phyloP scores from a whole-genome alignment of 2,329 filamentous ascomycete genomes.

The Apiospora arundinis region DNA sequence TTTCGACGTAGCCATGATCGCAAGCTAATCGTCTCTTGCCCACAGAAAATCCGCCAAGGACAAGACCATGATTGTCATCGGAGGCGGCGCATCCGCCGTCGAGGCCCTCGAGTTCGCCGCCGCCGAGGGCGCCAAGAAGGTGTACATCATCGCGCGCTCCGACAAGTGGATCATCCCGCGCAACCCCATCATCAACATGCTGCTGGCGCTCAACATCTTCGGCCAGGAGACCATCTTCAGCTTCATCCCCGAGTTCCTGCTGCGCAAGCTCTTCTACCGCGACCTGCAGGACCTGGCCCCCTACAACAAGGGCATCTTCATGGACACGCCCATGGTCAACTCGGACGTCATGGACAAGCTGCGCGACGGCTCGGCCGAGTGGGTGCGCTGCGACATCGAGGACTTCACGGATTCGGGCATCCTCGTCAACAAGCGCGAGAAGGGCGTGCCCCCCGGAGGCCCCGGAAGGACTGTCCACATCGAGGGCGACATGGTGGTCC shows the following conservation, averaged over 20 bases:
- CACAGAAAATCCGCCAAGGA: slow-evolving; percentile 57
- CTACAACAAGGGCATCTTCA: slow-evolving; percentile 75
- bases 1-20: background rate
- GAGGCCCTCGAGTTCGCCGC: slow-evolving; percentile 83
- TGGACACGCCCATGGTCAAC: slow-evolving; percentile 87
- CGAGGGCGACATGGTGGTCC: slow-evolving; percentile 77
- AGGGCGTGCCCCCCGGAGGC: slow-evolving; percentile 77
- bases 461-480: slow-evolving; percentile 72
- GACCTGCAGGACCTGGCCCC: slow-evolving; percentile 79
- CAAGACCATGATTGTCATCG: slow-evolving; percentile 79
- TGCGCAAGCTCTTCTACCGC: slow-evolving; percentile 82
- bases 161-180: slow-evolving; percentile 91
- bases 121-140: slow-evolving; percentile 68
- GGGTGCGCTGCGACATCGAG: slow-evolving; percentile 82
- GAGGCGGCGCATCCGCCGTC: slow-evolving; percentile 80
- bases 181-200: slow-evolving; percentile 74
- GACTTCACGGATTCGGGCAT: slow-evolving; percentile 69
- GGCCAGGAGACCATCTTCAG: slow-evolving; percentile 78
- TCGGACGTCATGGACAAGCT: slow-evolving; percentile 80
- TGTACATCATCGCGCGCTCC: slow-evolving; percentile 75
- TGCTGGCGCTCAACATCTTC: slow-evolving; percentile 80
- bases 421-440: slow-evolving; percentile 71
- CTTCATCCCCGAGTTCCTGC: slow-evolving; percentile 77
- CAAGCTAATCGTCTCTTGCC: slow-evolving; percentile 39
- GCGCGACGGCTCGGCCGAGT: slow-evolving; percentile 73